A percentile compares a stretch with the other conserved stretches of the same genome.
These are phyloP conservation scores for Thermothielavioides terrestris DNA, from an alignment of 495 filamentous ascomycete species.

Conservation along the genomic window DNA sequence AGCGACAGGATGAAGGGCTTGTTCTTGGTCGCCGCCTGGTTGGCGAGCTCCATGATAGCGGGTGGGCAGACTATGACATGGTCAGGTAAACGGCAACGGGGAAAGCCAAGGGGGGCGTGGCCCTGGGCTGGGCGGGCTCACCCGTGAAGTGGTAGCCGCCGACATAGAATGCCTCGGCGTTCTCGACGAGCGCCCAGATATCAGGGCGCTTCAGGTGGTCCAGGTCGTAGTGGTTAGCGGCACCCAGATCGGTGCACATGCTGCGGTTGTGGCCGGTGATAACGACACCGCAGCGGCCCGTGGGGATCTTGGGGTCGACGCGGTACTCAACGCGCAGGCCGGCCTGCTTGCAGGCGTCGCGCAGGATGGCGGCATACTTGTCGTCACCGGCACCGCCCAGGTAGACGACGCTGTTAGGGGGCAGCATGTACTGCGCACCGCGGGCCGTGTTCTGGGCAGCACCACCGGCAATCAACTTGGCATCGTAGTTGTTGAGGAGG, in stretches of 20 bases:
- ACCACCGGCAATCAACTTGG: conserved; percentile 91
- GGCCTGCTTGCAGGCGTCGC: conserved; percentile 63
- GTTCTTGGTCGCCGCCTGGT: conserved; percentile 80
- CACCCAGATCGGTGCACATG: conserved; percentile 92
- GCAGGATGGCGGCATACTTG: conserved; percentile 79
- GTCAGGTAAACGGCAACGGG: background rate
- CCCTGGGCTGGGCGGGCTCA: too few relatives aligned
- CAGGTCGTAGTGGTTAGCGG: conserved; percentile 92
- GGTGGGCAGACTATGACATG: conserved; percentile 72
- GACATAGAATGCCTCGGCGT: conserved; percentile 81
- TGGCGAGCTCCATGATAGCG: conserved; percentile 76
- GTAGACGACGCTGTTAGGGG: conserved; percentile 78
- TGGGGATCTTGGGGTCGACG: conserved; percentile 69
- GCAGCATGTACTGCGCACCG: conserved; percentile 92
- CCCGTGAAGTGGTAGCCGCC: conserved; percentile 67
- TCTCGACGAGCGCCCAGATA: conserved; percentile 83
- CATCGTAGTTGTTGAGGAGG: conserved; percentile 72
- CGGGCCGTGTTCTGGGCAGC: conserved; percentile 98
- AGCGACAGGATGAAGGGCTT: conserved; percentile 88
- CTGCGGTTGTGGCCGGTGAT: conserved; percentile 90
- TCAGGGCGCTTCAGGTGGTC: conserved; percentile 87
- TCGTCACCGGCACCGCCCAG: conserved; percentile 88
- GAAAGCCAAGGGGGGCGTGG: background rate
- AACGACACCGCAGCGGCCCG: conserved; percentile 90
- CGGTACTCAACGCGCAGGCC: conserved; percentile 91